A percentile compares a stretch with the other conserved stretches of the same genome.
Evolutionary conservation across 2,329 filamentous ascomycete genomes (phyloP).

Genomic region (Diaporthe citriasiana): DNA sequence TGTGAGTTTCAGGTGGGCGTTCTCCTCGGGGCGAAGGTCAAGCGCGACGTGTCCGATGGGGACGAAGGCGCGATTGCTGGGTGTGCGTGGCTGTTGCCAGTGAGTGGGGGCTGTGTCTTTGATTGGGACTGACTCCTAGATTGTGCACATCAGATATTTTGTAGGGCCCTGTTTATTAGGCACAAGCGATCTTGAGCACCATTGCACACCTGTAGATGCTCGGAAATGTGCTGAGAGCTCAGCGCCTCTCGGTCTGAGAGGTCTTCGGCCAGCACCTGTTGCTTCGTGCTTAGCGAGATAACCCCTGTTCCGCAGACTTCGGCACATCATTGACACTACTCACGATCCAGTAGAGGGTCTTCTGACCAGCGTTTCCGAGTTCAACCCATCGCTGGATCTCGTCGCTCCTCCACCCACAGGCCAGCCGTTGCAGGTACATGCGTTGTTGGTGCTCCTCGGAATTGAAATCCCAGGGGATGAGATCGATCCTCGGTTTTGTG

Average conservation of each 20-base stretch:
- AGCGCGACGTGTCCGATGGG: conserved; percentile 60
- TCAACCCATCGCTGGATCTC: conserved; percentile 54
- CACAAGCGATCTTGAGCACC: neutral
- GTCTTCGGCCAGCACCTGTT: conserved; percentile 50
- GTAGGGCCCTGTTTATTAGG: neutral
- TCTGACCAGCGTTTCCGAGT: conserved; percentile 52
- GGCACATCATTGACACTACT: conserved; percentile 39
- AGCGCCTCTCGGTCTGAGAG: conserved; percentile 49
- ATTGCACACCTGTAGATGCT: conserved; percentile 50
- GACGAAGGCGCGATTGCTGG: conserved; percentile 50
- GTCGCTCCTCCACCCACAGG: conserved; percentile 60
- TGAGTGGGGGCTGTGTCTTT: conserved; percentile 53
- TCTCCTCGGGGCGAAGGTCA: conserved; percentile 50
- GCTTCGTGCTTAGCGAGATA: neutral
- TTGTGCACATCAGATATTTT: conserved; percentile 28
- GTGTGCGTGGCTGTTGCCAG: conserved; percentile 48
- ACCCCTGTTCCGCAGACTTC: neutral
- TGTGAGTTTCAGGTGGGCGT: conserved; percentile 51
- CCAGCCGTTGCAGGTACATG: conserved; percentile 59
- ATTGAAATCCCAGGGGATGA: conserved; percentile 61
- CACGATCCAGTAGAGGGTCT: conserved; percentile 58
- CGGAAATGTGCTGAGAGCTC: conserved; percentile 50
- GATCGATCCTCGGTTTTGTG: conserved; percentile 47
- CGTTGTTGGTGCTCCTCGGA: conserved; percentile 57
- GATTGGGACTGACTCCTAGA: conserved; percentile 52